Base-by-base conservation (phyloP, 257 asterid species). In the Penstemon davidsonii region DNA sequence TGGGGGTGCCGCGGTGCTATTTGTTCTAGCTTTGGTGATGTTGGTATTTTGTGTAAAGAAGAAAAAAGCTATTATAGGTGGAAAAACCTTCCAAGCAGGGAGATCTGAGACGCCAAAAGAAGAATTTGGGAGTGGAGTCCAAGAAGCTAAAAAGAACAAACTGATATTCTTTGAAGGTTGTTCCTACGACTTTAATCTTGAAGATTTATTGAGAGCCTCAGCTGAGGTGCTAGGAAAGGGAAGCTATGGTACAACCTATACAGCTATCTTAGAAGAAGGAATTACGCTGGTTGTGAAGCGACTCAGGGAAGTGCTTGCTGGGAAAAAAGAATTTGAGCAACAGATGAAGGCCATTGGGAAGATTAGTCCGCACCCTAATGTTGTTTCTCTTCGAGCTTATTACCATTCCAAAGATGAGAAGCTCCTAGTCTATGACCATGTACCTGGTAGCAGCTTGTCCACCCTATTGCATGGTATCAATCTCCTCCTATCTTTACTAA, bases 161-260 rank as follows among this genome's bases (percentile, higher is more conserved):
- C 33, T 88, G 78, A 68, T 80, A 46, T 88, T 88, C 87, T 76
- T 88, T 50, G 71, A 76, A 62, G 84, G 81, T 5, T 59, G 75
- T 60, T 70, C 87, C 15, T 71, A 69, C 45, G 82, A 59, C 68
- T 88, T 86, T 67, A 88, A 86, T 76, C 92, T 88, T 12, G 96
- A 86, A 79, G 92, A 86, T 82, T 54, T 88, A 70, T 56, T 88
- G 75, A 78, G 92, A 76, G 96, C 96, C 75, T 88, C 96, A 1
- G 92, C 96, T 7, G 92, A 88, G 76, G 92, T 88, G 38, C 78
- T 88, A 25, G 96, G 96, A 18, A 88, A 86, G 79, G 96, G 96
- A 63, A 73, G 75, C 56, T 74, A 74, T 41, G 96, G 96, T n/a
- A 84, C 96, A 53, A 82, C 96, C 56, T 88, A 88, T 67, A 76